Evolutionary conservation across 192 early-diverging fungal species (phyloP).

Genomic region (Coemansia sp.): DNA sequence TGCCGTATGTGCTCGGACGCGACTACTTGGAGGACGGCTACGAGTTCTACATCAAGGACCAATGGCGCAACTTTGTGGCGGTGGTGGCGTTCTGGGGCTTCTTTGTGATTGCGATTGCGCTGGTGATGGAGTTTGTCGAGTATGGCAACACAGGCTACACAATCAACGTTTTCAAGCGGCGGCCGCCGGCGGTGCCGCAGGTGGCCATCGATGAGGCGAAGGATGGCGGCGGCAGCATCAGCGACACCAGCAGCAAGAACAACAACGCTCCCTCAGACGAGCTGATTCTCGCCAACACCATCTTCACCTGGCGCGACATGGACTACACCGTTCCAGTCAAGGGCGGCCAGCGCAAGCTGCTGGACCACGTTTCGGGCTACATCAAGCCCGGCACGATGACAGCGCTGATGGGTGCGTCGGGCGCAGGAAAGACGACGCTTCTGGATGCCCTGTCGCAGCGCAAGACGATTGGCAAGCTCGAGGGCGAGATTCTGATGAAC

Average conservation of each 20-base stretch:
- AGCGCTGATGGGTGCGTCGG: constrained; percentile 74
- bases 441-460: constrained; percentile 74
- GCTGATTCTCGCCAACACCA: constrained; percentile 57
- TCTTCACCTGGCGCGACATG: constrained; percentile 67
- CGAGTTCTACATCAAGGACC: constrained; percentile 59
- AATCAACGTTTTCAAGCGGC: constrained; percentile 57
- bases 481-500: constrained; percentile 74
- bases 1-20: constrained; percentile 59
- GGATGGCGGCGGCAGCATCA: background rate
- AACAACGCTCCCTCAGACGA: constrained; percentile 47
- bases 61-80: constrained; percentile 65
- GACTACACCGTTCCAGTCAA: constrained; percentile 60
- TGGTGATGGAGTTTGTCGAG: constrained; percentile 65
- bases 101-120: constrained; percentile 34
- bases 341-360: constrained; percentile 57
- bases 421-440: constrained; percentile 76
- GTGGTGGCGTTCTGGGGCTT: constrained; percentile 50
- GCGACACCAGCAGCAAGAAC: too few species aligned
- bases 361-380: constrained; percentile 69
- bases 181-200: constrained; percentile 25
- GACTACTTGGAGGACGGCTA: constrained; percentile 61
- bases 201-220: background rate
- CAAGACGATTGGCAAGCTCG: constrained; percentile 68
- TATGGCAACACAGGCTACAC: constrained; percentile 59
- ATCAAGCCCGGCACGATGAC: constrained; percentile 79